Percentiles rank a stretch among this genome's conserved stretches.
phyloP scores from a whole-genome alignment of 192 early-diverging fungal genomes.

The Coemansia sp. region DNA sequence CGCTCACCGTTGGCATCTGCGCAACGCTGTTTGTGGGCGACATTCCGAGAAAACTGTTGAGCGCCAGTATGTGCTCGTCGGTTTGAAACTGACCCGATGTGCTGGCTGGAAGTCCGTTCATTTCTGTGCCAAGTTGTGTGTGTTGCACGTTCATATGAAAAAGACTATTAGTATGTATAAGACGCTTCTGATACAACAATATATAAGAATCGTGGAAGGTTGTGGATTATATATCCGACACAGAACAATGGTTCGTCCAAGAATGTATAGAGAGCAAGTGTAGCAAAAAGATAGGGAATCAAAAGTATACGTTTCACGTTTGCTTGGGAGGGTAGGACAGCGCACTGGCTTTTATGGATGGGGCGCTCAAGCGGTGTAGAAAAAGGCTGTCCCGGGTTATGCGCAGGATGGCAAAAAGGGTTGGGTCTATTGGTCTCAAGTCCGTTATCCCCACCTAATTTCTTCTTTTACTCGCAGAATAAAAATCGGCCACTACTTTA shows the following conservation, averaged over 20 bases:
- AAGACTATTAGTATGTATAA: neutral
- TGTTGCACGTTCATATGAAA: neutral
- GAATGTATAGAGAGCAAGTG: too few relatives aligned
- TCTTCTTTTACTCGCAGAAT: neutral
- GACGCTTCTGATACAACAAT: neutral
- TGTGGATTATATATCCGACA: neutral
- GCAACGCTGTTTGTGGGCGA: conserved; percentile 1
- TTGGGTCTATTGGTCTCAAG: neutral
- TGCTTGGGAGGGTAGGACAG: neutral
- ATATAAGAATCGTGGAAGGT: neutral
- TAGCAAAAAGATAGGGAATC: too few relatives aligned
- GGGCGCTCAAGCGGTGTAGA: neutral
- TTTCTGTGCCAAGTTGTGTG: neutral
- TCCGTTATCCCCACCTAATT: too few relatives aligned
- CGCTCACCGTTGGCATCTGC: conserved; percentile 9
- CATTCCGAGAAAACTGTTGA: conserved; percentile 39
- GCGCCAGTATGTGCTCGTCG: conserved; percentile 33
- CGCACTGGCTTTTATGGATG: too few relatives aligned
- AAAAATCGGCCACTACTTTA: neutral
- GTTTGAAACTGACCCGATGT: conserved; percentile 11
- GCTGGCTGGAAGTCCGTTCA: neutral
- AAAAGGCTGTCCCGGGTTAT: neutral
- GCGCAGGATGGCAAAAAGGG: neutral
- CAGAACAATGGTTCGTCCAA: neutral
- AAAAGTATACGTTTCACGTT: neutral